These are phyloP conservation scores for Oemleria cerasiformis DNA, from an alignment of 306 rosid genomes.

Conservation along the genomic window DNA sequence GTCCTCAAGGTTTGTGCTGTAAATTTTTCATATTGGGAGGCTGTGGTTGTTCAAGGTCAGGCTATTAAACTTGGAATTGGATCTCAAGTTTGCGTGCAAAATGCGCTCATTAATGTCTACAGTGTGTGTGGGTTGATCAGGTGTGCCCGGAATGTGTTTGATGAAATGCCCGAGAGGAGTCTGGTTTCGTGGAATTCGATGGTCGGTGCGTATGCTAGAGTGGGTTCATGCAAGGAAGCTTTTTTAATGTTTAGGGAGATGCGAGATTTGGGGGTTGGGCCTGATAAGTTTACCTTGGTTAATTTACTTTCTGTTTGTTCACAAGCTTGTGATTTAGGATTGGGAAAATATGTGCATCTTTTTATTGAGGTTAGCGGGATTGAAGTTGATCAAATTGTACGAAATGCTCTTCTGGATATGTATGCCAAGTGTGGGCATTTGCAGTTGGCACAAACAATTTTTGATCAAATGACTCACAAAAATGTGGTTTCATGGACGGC, in stretches of 20 bases:
- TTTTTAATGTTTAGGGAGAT: slow-evolving; percentile 49
- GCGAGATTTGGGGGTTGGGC: slow-evolving; percentile 40
- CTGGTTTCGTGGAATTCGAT: slow-evolving; percentile 76
- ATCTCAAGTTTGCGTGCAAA: slow-evolving; percentile 46
- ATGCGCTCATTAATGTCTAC: slow-evolving; percentile 46
- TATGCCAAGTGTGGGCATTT: slow-evolving; percentile 68
- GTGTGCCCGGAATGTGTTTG: slow-evolving; percentile 54
- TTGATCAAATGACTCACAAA: slow-evolving; percentile 43
- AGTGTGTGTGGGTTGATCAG: slow-evolving; percentile 38
- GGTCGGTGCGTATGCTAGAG: slow-evolving; percentile 56
- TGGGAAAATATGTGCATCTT: slow-evolving; percentile 56
- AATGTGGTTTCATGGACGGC: slow-evolving; percentile 68
- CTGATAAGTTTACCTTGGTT: slow-evolving; percentile 62
- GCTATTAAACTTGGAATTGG: slow-evolving; percentile 56
- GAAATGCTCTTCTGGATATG: slow-evolving; percentile 62
- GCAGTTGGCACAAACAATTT: slow-evolving; percentile 40
- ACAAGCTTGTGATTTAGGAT: slow-evolving; percentile 38
- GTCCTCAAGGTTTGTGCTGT: slow-evolving; percentile 57
- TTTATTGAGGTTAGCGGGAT: slow-evolving; percentile 41
- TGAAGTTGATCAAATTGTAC: slow-evolving; percentile 51
- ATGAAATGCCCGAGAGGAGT: slow-evolving; percentile 47
- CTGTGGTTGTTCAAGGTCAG: slow-evolving; percentile 48
- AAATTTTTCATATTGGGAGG: slow-evolving; percentile 43
- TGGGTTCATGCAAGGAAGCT: slow-evolving; percentile 33
- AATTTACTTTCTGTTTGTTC: slow-evolving; percentile 69